phyloP scores from a whole-genome alignment of 768 basidiomycete species.

The Aureoboletus auriporus region DNA sequence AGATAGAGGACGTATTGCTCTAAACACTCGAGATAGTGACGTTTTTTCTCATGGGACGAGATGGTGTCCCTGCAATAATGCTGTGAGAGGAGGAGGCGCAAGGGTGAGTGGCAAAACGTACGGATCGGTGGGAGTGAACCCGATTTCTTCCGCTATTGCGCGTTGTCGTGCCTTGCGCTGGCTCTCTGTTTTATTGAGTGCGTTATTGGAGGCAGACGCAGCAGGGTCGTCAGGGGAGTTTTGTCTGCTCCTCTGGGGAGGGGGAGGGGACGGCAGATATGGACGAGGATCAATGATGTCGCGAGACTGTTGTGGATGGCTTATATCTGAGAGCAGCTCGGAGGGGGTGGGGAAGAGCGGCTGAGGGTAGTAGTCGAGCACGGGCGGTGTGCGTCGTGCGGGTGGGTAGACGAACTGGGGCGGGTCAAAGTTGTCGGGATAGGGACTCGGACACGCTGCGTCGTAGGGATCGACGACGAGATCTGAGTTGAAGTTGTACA shows the following conservation, averaged over 20 bases:
- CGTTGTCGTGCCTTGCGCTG: conserved; percentile 56
- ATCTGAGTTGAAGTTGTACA: neutral
- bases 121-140: conserved; percentile 61
- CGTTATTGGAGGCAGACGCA: conserved; percentile 1
- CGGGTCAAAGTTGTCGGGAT: neutral
- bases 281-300: conserved; percentile 2
- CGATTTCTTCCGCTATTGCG: conserved; percentile 51
- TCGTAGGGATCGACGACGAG: neutral
- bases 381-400: conserved; percentile 1
- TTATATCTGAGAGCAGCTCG: conserved; percentile 51
- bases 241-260: conserved; percentile 3
- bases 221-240: conserved; percentile 11
- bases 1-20: conserved; percentile 68
- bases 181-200: conserved; percentile 36
- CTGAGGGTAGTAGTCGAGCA: conserved; percentile 23
- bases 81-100: neutral
- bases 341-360: conserved; percentile 62
- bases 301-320: conserved; percentile 3
- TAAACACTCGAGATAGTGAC: conserved; percentile 68
- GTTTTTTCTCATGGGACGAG: conserved; percentile 75
- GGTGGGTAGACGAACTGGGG: conserved; percentile 13
- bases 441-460: no score
- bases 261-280: conserved; percentile 10
- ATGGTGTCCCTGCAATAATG: conserved; percentile 52
- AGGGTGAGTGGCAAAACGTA: conserved; percentile 27